Conservation (phyloP, 2,329 filamentous ascomycete genomes). For the Akanthomyces dipterigenus region DNA sequence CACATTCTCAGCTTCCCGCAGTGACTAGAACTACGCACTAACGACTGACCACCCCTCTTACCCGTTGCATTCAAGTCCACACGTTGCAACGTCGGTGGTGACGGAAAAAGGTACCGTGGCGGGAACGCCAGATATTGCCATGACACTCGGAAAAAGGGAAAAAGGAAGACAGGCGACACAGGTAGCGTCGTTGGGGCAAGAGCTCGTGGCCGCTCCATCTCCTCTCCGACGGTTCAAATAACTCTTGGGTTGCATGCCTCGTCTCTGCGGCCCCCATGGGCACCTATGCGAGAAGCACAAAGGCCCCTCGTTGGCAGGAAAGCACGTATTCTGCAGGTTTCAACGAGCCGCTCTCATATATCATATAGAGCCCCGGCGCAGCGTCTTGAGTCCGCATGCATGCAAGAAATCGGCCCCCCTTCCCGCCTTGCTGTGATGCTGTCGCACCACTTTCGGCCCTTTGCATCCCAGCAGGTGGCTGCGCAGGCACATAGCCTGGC, state of each 20-base stretch:
- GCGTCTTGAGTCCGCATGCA: conserved; percentile 1
- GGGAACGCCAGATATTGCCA: not conserved
- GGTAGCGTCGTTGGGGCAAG: not conserved
- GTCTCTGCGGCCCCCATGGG: not conserved
- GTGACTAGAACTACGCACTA: not conserved
- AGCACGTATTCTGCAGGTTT: conserved; percentile 1
- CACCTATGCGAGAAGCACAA: not conserved
- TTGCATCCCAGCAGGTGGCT: not conserved
- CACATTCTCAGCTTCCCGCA: not conserved
- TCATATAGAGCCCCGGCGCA: not conserved
- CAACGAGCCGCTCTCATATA: not conserved
- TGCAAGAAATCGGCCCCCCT: not conserved
- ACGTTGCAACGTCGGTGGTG: not conserved
- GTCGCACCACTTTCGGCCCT: not conserved
- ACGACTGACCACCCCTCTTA: not conserved
- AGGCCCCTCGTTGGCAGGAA: not conserved
- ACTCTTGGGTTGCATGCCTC: not conserved
- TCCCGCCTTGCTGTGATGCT: not conserved
- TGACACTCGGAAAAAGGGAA: not conserved
- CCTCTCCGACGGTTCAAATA: not conserved
- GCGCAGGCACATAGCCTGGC: not conserved
- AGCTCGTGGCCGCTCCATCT: not conserved
- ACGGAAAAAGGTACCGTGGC: not conserved
- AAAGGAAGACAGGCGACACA: not conserved
- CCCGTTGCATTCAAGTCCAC: not conserved